Percentiles rank a stretch among this genome's conserved stretches.
These are phyloP conservation scores for Starmerella gropengiesseri DNA, from an alignment of 805 yeast genomes.

Conservation along the genomic window DNA sequence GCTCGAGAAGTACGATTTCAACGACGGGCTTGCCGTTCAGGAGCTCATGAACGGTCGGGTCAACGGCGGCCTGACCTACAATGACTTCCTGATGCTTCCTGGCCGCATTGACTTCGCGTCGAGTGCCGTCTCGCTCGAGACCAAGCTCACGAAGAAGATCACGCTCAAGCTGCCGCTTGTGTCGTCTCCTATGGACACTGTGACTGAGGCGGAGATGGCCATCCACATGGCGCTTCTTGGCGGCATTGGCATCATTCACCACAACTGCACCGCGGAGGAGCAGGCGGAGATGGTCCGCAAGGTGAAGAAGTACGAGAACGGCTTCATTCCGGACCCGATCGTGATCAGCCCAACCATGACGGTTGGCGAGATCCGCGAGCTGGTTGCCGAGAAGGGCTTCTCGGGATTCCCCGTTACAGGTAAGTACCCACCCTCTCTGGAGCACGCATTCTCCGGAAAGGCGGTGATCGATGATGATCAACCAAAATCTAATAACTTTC, in stretches of 20 bases:
- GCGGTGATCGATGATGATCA: conserved; percentile 28
- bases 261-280: conserved; percentile 91
- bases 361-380: conserved; percentile 65
- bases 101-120: conserved; percentile 89
- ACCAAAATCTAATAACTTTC: conserved; percentile 66
- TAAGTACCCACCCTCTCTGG: conserved; percentile 43
- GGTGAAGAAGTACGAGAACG: conserved; percentile 95
- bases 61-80: conserved; percentile 96
- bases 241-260: conserved; percentile 97
- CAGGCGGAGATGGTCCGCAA: conserved; percentile 97
- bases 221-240: conserved; percentile 96
- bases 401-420: conserved; percentile 99
- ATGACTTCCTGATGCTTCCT: conserved; percentile 89
- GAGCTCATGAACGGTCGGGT: conserved; percentile 78
- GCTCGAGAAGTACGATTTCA: conserved; percentile 52
- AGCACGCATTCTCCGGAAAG: not conserved
- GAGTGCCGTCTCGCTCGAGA: conserved; percentile 61
- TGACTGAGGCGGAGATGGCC: conserved; percentile 95
- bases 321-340: conserved; percentile 89
- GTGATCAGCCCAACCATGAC: conserved; percentile 68
- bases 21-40: conserved; percentile 77
- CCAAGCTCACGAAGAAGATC: conserved; percentile 85
- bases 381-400: conserved; percentile 70
- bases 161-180: conserved; percentile 87
- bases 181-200: conserved; percentile 99